phyloP scores from a whole-genome alignment of 1,139 yeast species.

The Yamadazyma dushanensis region DNA sequence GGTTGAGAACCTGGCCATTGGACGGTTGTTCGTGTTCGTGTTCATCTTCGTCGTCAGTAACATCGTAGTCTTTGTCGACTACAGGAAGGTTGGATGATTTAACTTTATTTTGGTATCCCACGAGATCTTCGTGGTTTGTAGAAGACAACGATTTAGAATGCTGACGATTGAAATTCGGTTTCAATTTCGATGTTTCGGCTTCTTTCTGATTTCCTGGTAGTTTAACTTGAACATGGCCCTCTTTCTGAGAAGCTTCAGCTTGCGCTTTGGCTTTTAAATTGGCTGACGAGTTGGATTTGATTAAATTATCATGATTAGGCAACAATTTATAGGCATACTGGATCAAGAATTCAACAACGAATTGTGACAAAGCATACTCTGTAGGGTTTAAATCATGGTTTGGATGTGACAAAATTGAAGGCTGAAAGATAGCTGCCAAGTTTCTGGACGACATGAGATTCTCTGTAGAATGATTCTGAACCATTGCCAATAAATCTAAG shows the following conservation, averaged over 20 bases:
- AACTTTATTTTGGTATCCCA: conserved; percentile 29
- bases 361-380: conserved; percentile 84
- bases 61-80: conserved; percentile 31
- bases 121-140: conserved; percentile 51
- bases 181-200: neutral
- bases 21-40: conserved; percentile 4
- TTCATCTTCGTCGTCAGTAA: conserved; percentile 29
- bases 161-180: conserved; percentile 30
- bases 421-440: conserved; percentile 94
- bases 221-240: neutral
- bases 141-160: conserved; percentile 64
- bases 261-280: conserved; percentile 2
- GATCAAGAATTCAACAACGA: conserved; percentile 85
- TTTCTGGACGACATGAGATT: conserved; percentile 93
- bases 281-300: conserved; percentile 4
- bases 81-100: conserved; percentile 21
- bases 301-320: conserved; percentile 38
- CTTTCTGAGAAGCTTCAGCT: neutral
- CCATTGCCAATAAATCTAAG: conserved; percentile 81
- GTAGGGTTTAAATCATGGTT: conserved; percentile 88
- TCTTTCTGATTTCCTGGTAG: neutral
- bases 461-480: conserved; percentile 72
- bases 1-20: conserved; percentile 1
- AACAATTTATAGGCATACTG: conserved; percentile 79
- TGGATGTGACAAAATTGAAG: conserved; percentile 89